Base-by-base conservation (phyloP, 305 asterid species). In the Fraxinus albicans region DNA sequence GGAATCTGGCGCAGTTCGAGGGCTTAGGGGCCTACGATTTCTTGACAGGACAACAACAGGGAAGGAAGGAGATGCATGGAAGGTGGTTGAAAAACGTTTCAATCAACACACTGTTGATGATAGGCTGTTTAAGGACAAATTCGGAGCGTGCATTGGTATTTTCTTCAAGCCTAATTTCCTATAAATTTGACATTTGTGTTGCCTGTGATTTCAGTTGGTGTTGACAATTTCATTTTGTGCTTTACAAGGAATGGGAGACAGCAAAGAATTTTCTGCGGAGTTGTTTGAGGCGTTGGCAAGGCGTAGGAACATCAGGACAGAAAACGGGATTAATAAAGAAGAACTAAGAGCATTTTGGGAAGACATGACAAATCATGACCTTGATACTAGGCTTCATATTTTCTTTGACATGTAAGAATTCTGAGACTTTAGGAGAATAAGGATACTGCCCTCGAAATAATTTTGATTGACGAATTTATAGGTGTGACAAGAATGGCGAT, bases 401-500 rank as follows among this genome's bases (percentile, higher is more conserved):
- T 96, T 96, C 91, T 96, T 96, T 87, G 99, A 93, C 92, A 96
- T 96, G 99, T 96, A 88, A 89, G 87, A 47, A 40, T 9, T 79
- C 17, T 58, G 2, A 7, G 38, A 34, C 63, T 72, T 23, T 42
- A 31, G 17, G 19, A n/a, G 36, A 53, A 60, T 3, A 58, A 19
- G 69, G 29, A 19, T 58, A 19, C 25, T 58, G 29, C 27, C 29
- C 13, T 19, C 0, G 35, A 25, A 27, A 7, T 67, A 25, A 67
- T 10, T 23, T 9, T 8, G n/a, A 8, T 17, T n/a, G 35, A 25
- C 5, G 3, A 36, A 25, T 75, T 82, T 88, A 55, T 87, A 96
- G 98, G 99, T 96, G 99, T 84, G 99, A 96, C 88, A 96, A 93
- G 90, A 93, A 96, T 88, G 98, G 99, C 33, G 98, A 96, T 88